Conservation (phyloP, 2,329 filamentous ascomycete species). For the Penicillium sp. region DNA sequence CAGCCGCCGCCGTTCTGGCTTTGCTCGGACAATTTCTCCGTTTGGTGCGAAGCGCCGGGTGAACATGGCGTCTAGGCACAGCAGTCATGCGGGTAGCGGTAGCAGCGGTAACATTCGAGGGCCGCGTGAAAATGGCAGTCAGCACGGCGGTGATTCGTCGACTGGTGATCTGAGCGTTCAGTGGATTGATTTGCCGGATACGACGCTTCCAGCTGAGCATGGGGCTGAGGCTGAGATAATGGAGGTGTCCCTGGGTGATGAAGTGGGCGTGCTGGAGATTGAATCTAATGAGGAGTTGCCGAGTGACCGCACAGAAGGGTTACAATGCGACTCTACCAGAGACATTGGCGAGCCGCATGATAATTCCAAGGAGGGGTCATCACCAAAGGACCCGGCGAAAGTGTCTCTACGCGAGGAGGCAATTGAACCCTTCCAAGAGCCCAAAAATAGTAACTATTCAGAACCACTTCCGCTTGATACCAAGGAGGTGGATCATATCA, state of each 20-base stretch:
- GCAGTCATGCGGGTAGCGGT: background rate
- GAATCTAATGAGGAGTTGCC: background rate
- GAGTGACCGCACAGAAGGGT: background rate
- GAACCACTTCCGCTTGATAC: background rate
- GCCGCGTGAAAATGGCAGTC: background rate
- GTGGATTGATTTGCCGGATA: background rate
- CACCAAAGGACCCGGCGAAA: background rate
- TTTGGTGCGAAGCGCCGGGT: background rate
- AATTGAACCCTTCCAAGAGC: background rate
- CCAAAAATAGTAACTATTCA: background rate
- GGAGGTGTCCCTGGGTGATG: background rate
- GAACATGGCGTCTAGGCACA: background rate
- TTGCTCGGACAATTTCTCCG: background rate
- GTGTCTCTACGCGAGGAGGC: background rate
- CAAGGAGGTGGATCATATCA: background rate
- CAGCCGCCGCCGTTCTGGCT: background rate
- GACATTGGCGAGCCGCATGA: background rate
- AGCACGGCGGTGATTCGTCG: background rate
- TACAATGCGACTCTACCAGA: background rate
- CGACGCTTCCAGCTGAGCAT: background rate
- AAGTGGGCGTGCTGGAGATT: background rate
- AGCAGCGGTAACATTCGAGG: background rate
- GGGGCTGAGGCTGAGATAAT: background rate
- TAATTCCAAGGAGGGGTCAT: background rate
- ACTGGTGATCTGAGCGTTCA: background rate